These are phyloP conservation scores for Tardiomyces blankii DNA, from an alignment of 1,139 yeast genomes.

Conservation along the genomic window DNA sequence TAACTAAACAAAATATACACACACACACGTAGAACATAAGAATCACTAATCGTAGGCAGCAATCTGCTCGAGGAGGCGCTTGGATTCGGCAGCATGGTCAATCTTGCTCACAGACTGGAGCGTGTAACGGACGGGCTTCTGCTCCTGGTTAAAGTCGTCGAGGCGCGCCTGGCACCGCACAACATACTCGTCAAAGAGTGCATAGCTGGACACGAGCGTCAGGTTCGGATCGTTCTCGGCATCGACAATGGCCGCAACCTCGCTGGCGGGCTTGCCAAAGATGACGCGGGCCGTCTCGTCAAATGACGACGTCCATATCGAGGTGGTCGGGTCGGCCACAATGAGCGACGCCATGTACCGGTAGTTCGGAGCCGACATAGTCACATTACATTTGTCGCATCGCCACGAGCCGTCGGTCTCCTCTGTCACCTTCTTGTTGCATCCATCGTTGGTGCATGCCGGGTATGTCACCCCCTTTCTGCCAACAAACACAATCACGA, in stretches of 20 bases:
- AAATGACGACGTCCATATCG: slow-evolving; percentile 78
- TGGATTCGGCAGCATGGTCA: slow-evolving; percentile 53
- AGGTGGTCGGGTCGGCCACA: slow-evolving; percentile 70
- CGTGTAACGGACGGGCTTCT: slow-evolving; percentile 56
- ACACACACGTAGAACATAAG: background rate
- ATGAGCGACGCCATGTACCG: slow-evolving; percentile 68
- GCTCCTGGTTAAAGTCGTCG: slow-evolving; percentile 70
- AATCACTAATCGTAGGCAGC: slow-evolving; percentile 19
- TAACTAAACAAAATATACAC: background rate
- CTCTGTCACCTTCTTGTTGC: slow-evolving; percentile 76
- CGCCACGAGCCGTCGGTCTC: slow-evolving; percentile 74
- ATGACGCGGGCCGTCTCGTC: slow-evolving; percentile 71
- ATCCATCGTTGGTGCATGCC: slow-evolving; percentile 64
- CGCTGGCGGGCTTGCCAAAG: slow-evolving; percentile 61
- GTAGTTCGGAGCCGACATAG: slow-evolving; percentile 57
- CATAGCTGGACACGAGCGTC: slow-evolving; percentile 37
- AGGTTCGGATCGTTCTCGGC: slow-evolving; percentile 36
- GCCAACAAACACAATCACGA: slow-evolving; percentile 58
- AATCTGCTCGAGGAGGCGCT: slow-evolving; percentile 42
- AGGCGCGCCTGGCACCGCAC: slow-evolving; percentile 75
- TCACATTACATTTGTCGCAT: slow-evolving; percentile 82
- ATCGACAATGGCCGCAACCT: slow-evolving; percentile 41
- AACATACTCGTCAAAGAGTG: slow-evolving; percentile 56
- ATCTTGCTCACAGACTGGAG: slow-evolving; percentile 37
- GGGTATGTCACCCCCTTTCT: slow-evolving; percentile 79